Evolutionary conservation across 805 yeast species (phyloP).

Genomic region (Yarrowia phangngaensis): DNA sequence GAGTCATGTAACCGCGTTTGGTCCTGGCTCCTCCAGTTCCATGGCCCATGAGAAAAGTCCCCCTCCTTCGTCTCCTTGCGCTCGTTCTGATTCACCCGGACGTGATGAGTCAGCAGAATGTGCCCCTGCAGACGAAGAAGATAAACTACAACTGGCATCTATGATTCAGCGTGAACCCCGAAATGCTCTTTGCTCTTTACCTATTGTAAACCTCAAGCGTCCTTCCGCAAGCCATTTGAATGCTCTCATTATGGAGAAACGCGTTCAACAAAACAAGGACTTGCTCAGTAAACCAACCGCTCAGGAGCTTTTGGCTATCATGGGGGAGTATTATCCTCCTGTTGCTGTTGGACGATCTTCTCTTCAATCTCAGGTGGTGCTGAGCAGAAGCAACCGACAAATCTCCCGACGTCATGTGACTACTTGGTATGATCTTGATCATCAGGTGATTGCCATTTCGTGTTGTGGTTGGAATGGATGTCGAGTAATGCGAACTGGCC

Average conservation of each 20-base stretch:
- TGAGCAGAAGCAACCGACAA: slow-evolving; percentile 48
- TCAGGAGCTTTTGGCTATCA: slow-evolving; percentile 18
- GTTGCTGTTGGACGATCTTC: slow-evolving; percentile 67
- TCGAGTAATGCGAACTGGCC: slow-evolving; percentile 44
- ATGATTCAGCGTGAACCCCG: background rate
- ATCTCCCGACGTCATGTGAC: slow-evolving; percentile 66
- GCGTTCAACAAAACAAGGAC: slow-evolving; percentile 8
- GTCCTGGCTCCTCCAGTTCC: background rate
- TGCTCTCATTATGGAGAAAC: slow-evolving; percentile 16
- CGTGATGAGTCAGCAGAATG: background rate
- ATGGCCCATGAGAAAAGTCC: background rate
- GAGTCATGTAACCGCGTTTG: slow-evolving; percentile 1
- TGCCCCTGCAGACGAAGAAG: background rate
- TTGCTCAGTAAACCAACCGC: background rate
- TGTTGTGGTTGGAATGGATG: slow-evolving; percentile 86
- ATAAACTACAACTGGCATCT: slow-evolving; percentile 4
- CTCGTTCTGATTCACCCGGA: background rate
- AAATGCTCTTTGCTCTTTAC: slow-evolving; percentile 8
- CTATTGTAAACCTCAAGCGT: slow-evolving; percentile 11
- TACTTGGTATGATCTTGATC: slow-evolving; percentile 44
- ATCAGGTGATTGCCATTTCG: slow-evolving; percentile 47
- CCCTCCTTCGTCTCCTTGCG: slow-evolving; percentile 18
- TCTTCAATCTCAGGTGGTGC: slow-evolving; percentile 50
- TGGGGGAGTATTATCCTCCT: slow-evolving; percentile 36
- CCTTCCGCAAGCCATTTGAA: slow-evolving; percentile 11